Conservation (phyloP, 805 yeast species). For the Pichia membranifaciens region DNA sequence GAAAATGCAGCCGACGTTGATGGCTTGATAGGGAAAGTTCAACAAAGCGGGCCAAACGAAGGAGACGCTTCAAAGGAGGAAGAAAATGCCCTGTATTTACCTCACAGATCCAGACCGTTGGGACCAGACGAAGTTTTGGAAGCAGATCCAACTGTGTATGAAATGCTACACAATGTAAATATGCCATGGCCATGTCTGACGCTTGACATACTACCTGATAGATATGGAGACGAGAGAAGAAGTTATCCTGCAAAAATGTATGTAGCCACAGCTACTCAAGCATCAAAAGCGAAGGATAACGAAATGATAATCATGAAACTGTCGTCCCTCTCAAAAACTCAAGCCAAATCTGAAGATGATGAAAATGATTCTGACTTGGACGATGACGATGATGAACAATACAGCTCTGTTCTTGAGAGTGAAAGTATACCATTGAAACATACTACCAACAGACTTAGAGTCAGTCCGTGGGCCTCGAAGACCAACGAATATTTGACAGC, state of each 20-base stretch:
- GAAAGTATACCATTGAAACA: slow-evolving; percentile 70
- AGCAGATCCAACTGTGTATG: slow-evolving; percentile 94
- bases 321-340: slow-evolving; percentile 75
- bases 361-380: slow-evolving; percentile 68
- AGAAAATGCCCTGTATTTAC: slow-evolving; percentile 57
- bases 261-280: slow-evolving; percentile 91
- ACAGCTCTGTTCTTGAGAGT: slow-evolving; percentile 83
- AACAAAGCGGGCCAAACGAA: slow-evolving; percentile 32
- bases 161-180: slow-evolving; percentile 91
- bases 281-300: slow-evolving; percentile 78
- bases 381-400: slow-evolving; percentile 58
- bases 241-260: slow-evolving; percentile 82
- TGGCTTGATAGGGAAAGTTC: slow-evolving; percentile 47
- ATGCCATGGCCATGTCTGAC: slow-evolving; percentile 97
- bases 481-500: slow-evolving; percentile 86
- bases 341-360: slow-evolving; percentile 76
- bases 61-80: slow-evolving; percentile 8
- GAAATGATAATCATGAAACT: slow-evolving; percentile 81
- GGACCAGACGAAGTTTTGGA: slow-evolving; percentile 95
- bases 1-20: slow-evolving; percentile 52
- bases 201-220: slow-evolving; percentile 81
- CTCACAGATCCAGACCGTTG: slow-evolving; percentile 81
- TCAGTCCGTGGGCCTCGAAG: slow-evolving; percentile 65
- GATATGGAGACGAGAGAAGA: slow-evolving; percentile 82
- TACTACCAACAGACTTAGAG: slow-evolving; percentile 86